A percentile compares a stretch with the other conserved stretches of the same genome.
Conservation (phyloP, 345 rosid species). For the Moringa oleifera region DNA sequence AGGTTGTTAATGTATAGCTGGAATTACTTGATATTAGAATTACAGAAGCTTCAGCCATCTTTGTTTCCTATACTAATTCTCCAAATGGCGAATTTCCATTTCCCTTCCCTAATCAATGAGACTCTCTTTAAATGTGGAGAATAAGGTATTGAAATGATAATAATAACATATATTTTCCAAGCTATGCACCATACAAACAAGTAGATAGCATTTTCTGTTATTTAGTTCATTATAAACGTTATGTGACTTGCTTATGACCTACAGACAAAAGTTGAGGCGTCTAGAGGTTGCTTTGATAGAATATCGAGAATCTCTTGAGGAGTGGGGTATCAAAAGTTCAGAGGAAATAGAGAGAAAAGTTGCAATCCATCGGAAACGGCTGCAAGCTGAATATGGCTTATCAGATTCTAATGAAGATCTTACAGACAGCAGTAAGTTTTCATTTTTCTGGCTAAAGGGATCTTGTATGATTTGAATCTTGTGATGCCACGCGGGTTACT, state of each 20-base stretch:
- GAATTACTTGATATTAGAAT: no score
- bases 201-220: neutral
- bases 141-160: no score
- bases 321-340: conserved; percentile 62
- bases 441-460: neutral
- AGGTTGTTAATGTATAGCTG: no score
- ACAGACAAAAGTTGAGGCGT: conserved; percentile 85
- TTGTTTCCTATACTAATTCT: no score
- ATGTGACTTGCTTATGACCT: conserved; percentile 17
- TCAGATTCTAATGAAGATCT: conserved; percentile 32
- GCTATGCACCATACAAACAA: no score
- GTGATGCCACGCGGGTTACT: no score
- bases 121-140: no score
- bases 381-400: conserved; percentile 72
- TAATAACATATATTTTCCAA: no score
- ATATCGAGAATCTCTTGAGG: conserved; percentile 93
- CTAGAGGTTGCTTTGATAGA: conserved; percentile 92
- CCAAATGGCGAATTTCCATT: no score
- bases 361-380: conserved; percentile 63
- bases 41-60: no score
- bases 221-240: neutral
- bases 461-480: neutral
- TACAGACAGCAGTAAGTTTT: conserved; percentile 52
- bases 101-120: no score
- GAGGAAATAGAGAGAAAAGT: conserved; percentile 95